phyloP scores from a whole-genome alignment of 163 green algal genomes.

The Scenedesmus sp. region DNA sequence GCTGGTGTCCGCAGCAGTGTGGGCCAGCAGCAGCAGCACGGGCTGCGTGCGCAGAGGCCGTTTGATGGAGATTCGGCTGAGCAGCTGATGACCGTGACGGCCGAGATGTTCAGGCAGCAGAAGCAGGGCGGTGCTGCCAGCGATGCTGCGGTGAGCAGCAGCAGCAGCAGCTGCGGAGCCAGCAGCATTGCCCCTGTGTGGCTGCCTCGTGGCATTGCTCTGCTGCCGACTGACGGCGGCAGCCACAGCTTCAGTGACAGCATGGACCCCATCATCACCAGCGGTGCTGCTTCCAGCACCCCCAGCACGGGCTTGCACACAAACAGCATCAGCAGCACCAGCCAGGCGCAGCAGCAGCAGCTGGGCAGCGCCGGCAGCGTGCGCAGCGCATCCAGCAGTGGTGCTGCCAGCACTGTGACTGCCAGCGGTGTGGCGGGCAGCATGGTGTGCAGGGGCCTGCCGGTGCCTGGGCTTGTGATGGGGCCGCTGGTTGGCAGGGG shows the following conservation, averaged over 20 bases:
- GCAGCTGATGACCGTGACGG: neutral
- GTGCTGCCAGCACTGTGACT: neutral
- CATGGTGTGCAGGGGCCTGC: slow-evolving; percentile 32
- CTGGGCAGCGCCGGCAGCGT: neutral
- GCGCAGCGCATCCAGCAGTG: neutral
- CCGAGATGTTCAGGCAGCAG: neutral
- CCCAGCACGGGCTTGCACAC: neutral
- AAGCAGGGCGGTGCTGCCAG: slow-evolving; percentile 1
- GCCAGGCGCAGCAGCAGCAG: neutral
- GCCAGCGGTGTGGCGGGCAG: neutral
- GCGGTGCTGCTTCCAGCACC: neutral
- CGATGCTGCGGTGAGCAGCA: neutral
- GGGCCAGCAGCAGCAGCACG: slow-evolving; percentile 2
- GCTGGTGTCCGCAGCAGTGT: neutral
- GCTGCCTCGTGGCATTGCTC: neutral
- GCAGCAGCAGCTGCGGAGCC: neutral
- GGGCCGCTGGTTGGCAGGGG: slow-evolving; percentile 30
- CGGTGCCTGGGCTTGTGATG: slow-evolving; percentile 42
- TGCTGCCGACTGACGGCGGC: neutral
- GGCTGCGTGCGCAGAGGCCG: neutral
- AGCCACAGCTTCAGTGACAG: neutral
- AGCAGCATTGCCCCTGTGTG: neutral
- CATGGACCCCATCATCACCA: neutral
- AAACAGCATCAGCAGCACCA: slow-evolving; percentile 17
- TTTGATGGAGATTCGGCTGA: slow-evolving; percentile 29